These are phyloP conservation scores for Prorocentrum cordatum DNA, from an alignment of 169 alveolate genomes.

Conservation along the genomic window DNA sequence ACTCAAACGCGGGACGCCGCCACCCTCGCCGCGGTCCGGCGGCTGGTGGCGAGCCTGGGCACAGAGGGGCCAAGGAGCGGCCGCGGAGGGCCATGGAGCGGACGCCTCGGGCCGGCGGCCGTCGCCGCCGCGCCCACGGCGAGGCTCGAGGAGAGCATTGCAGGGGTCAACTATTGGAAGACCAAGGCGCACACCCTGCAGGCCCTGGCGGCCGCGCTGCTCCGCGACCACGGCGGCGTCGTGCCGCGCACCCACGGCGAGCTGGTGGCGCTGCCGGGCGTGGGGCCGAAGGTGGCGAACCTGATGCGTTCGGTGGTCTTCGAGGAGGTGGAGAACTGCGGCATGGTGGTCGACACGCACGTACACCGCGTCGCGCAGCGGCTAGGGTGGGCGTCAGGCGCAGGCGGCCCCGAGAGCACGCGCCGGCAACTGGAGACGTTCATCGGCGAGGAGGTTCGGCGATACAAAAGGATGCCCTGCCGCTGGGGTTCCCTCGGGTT, in stretches of 20 bases:
- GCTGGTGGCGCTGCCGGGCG: constrained; percentile 4
- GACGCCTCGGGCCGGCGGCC: background rate
- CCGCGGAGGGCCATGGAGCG: background rate
- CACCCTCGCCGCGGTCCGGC: background rate
- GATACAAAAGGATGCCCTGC: background rate
- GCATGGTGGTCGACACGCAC: constrained; percentile 48
- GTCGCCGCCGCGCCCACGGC: constrained; percentile 6
- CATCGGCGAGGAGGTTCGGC: background rate
- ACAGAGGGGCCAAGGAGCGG: background rate
- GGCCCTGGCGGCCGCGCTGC: background rate
- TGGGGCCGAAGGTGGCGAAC: constrained; percentile 29
- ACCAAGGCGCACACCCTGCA: background rate
- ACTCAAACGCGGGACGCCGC: constrained; percentile 13
- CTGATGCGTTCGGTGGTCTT: constrained; percentile 7
- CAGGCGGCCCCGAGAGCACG: background rate
- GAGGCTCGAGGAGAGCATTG: background rate
- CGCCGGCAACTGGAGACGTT: background rate
- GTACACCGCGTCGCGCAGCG: constrained; percentile 37
- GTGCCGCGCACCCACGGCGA: constrained; percentile 10
- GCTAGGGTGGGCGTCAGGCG: constrained; percentile 13
- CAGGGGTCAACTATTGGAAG: constrained; percentile 16
- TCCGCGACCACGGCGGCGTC: background rate
- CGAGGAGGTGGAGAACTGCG: background rate
- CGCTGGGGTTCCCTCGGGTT: background rate
- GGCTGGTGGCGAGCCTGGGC: background rate